These are phyloP conservation scores for Magnolia changhungtana DNA, from an alignment of 164 flowering plant genomes.

Conservation along the genomic window DNA sequence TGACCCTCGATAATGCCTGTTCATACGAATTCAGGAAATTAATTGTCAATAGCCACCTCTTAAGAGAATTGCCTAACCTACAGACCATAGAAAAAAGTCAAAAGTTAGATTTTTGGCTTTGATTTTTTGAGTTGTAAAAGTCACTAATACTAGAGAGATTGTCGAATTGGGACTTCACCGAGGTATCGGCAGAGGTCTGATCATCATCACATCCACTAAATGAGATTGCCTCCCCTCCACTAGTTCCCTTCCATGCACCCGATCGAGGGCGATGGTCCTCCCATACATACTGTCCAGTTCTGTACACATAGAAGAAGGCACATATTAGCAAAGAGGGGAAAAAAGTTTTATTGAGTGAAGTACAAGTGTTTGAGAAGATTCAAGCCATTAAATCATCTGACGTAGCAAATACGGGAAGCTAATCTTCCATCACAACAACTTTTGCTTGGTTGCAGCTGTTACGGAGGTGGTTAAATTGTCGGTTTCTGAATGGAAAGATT, in stretches of 20 bases:
- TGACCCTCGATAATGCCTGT: constrained; percentile 45
- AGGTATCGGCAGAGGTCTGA: constrained; percentile 78
- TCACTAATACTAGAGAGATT: background rate
- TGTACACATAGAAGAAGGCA: constrained; percentile 8
- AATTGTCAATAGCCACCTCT: background rate
- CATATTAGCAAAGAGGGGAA: background rate
- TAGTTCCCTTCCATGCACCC: constrained; percentile 66
- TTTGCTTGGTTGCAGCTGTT: no score
- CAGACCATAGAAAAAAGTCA: background rate
- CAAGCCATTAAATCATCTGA: background rate
- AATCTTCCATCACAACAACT: no score
- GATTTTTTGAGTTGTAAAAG: background rate
- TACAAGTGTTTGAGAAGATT: background rate
- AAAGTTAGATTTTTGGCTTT: background rate
- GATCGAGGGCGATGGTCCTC: constrained; percentile 72
- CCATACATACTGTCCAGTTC: constrained; percentile 64
- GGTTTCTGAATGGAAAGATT: no score
- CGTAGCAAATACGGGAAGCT: background rate
- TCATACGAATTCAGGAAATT: background rate
- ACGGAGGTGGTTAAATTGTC: no score
- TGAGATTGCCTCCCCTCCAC: constrained; percentile 69
- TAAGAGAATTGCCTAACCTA: background rate
- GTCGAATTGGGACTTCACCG: constrained; percentile 35
- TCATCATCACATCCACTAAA: constrained; percentile 82
- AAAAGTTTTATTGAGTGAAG: background rate